These are phyloP conservation scores for Babesia ovata DNA, from an alignment of 169 alveolate genomes.

Conservation along the genomic window DNA sequence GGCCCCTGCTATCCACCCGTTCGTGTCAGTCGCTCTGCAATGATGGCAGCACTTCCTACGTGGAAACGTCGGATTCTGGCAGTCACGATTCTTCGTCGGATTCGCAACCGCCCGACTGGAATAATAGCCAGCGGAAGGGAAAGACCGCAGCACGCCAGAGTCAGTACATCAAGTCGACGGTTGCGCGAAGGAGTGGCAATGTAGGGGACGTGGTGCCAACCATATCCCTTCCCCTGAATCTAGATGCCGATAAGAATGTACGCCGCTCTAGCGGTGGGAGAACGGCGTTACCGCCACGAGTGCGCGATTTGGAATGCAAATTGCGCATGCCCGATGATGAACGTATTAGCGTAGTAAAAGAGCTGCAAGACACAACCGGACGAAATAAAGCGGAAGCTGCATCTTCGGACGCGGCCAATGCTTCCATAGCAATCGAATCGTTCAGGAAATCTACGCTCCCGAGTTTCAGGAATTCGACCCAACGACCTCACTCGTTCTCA, in stretches of 20 bases:
- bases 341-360: background rate
- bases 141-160: background rate
- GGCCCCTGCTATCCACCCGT: background rate
- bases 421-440: constrained; percentile 36
- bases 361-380: background rate
- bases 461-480: constrained; percentile 17
- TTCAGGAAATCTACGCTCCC: constrained; percentile 26
- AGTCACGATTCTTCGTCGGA: constrained; percentile 14
- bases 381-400: background rate
- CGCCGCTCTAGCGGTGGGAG: background rate
- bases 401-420: background rate
- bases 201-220: background rate
- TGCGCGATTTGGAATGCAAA: background rate
- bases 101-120: background rate
- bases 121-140: background rate
- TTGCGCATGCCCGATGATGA: background rate
- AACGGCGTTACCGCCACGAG: background rate
- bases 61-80: constrained; percentile 8
- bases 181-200: background rate
- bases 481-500: constrained; percentile 53
- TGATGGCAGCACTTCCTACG: constrained; percentile 14
- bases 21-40: background rate
- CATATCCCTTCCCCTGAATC: constrained; percentile 5
- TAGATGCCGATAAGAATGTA: background rate
- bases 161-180: background rate